These are phyloP conservation scores for Schizochytrium sp. DNA, from an alignment of 108 stramenopile species.

Conservation along the genomic window DNA sequence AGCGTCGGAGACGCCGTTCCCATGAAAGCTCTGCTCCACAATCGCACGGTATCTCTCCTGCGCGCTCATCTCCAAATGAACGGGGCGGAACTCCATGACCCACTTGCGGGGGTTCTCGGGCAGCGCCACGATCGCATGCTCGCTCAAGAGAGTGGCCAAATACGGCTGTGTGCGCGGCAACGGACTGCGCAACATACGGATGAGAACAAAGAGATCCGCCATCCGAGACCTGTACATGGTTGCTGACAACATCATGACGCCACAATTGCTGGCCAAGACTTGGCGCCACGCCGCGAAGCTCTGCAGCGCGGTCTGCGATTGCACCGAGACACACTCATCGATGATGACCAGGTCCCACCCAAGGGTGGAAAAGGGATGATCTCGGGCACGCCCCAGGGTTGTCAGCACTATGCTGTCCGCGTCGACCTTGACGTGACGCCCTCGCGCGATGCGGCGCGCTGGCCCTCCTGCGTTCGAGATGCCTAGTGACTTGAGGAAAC, in stretches of 20 bases:
- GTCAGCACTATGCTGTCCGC: background rate
- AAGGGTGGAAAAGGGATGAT: background rate
- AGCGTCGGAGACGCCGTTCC: background rate
- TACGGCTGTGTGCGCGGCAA: background rate
- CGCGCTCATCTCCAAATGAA: background rate
- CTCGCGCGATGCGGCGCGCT: background rate
- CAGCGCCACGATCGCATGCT: background rate
- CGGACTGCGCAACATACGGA: background rate
- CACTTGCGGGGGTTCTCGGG: background rate
- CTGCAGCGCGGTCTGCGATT: background rate
- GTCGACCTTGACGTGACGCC: background rate
- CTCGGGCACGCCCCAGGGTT: background rate
- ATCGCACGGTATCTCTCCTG: background rate
- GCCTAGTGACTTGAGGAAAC: background rate
- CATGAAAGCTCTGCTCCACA: background rate
- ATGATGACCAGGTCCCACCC: background rate
- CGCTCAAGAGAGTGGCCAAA: background rate
- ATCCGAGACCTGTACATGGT: background rate
- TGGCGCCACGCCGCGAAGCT: background rate
- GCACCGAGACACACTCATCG: background rate
- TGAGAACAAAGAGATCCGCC: background rate
- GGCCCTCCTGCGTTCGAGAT: background rate
- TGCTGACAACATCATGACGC: background rate
- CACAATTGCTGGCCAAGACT: background rate
- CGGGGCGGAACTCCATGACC: background rate